phyloP scores from a whole-genome alignment of 345 rosid genomes.

The Aurinia saxatilis region DNA sequence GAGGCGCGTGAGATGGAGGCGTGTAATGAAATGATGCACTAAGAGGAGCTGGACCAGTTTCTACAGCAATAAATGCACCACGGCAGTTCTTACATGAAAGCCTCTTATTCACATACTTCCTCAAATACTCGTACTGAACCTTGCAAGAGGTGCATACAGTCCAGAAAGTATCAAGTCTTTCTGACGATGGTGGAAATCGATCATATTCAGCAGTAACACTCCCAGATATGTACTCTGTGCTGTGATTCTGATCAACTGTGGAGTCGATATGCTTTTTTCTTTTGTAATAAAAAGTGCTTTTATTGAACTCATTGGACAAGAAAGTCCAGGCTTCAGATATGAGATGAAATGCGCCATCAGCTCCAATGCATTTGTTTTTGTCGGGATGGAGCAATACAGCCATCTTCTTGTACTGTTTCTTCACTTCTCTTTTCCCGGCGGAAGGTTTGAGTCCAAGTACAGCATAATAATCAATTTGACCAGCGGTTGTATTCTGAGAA shows the following conservation, averaged over 20 bases:
- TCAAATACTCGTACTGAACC: constrained; percentile 93
- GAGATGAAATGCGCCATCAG: constrained; percentile 95
- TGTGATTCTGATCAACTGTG: constrained; percentile 28
- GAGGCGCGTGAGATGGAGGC: constrained; percentile 46
- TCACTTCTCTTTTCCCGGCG: constrained; percentile 74
- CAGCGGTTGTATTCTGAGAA: constrained; percentile 57
- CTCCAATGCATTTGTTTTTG: constrained; percentile 69
- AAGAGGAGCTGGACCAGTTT: constrained; percentile 77
- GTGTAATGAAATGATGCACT: constrained; percentile 69
- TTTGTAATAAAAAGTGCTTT: constrained; percentile 54
- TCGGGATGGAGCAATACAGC: constrained; percentile 95
- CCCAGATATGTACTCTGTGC: constrained; percentile 45
- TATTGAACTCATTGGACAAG: constrained; percentile 61
- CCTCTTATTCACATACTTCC: constrained; percentile 92
- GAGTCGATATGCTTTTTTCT: constrained; percentile 59
- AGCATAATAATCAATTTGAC: constrained; percentile 70
- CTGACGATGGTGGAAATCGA: constrained; percentile 45
- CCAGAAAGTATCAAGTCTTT: constrained; percentile 88
- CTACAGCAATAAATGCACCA: constrained; percentile 79
- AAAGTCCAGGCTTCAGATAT: constrained; percentile 90
- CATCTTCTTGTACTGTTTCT: constrained; percentile 87
- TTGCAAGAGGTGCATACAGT: constrained; percentile 97
- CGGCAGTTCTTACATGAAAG: constrained; percentile 99
- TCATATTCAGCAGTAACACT: constrained; percentile 27
- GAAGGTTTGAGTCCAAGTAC: constrained; percentile 91